Evolutionary conservation across 176 grass and related monocot genomes (phyloP), one percentile per base, ranked within the genome.

Genomic region (Carex littledalei): DNA sequence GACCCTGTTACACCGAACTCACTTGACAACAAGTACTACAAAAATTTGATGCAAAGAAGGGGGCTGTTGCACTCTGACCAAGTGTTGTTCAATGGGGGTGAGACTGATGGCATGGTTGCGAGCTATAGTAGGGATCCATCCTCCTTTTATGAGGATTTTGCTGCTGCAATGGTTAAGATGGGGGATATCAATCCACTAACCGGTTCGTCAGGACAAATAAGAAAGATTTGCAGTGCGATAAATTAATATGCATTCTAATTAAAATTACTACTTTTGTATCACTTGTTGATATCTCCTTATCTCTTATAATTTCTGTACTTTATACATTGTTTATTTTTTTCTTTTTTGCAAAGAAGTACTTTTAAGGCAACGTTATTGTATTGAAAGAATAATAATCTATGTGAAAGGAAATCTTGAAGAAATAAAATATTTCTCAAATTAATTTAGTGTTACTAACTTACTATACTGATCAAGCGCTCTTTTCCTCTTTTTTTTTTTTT

Each of bases 11-110:
- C 86, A 1, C 84, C 92, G 6, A 80, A 86, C 86, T 24, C 22
- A 70, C 84, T 94, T 41, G 92, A 87, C 85, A 94, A 84, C 57
- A 22, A 84, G 20, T 94, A 92, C 88, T 92, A 85, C 87, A 86
- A 1, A 70, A 87, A 94, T 71, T 91, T 94, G 14, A 34, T 90
- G 72, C 64, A 77, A 2, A 67, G 64, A 56, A 87, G 50, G 83
- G 93, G 82, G 4, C 82, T 94, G 3, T 89, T 94, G 67, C 90
- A 88, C 81, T 90, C 92, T 0, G 90, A 92, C 88, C 92, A 94
- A 85, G 54, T 62, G 80, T 85, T 92, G 2, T 92, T 90, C 84
- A 94, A 87, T 32, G 26, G 16, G n/a, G 81, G 58, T 64, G 53
- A 77, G 34, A 64, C 86, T 22, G 90, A 94, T 87, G 75, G 2